phyloP scores from a whole-genome alignment of 2,329 filamentous ascomycete species.

The Hansfordia pulvinata region DNA sequence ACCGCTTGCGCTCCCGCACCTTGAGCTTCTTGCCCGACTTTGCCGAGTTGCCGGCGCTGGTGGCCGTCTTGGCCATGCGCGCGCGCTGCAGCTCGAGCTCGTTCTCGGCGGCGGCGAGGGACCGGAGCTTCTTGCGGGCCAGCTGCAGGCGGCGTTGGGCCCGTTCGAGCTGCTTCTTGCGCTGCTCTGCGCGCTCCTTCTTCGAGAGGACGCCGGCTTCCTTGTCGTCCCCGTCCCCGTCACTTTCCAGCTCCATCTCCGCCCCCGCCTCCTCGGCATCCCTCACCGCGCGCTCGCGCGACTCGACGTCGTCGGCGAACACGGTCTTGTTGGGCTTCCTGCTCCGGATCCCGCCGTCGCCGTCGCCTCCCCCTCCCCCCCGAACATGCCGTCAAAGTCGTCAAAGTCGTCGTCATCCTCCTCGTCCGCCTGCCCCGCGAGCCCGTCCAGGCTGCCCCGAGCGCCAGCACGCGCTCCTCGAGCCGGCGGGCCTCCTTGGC shows the following conservation, averaged over 20 bases:
- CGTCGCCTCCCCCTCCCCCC: too few species aligned
- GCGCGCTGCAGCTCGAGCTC: slow-evolving; percentile 44
- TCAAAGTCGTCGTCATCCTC: slow-evolving; percentile 14
- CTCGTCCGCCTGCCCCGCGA: slow-evolving; percentile 11
- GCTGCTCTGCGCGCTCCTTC: slow-evolving; percentile 21
- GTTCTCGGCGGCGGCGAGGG: slow-evolving; percentile 40
- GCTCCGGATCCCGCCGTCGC: slow-evolving; percentile 7
- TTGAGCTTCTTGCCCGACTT: slow-evolving; percentile 49
- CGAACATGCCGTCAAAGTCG: slow-evolving; percentile 17
- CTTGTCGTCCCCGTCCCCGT: slow-evolving; percentile 21
- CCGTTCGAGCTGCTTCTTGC: slow-evolving; percentile 26
- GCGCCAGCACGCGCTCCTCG: slow-evolving; percentile 37
- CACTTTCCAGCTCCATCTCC: slow-evolving; percentile 7
- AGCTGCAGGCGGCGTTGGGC: slow-evolving; percentile 33
- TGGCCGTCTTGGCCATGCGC: slow-evolving; percentile 52
- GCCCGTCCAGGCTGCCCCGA: slow-evolving; percentile 18
- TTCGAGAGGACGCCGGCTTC: slow-evolving; percentile 14
- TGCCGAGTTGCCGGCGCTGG: slow-evolving; percentile 38
- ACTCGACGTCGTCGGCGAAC: slow-evolving; percentile 28
- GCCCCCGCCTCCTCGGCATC: slow-evolving; percentile 7
- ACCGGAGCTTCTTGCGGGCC: slow-evolving; percentile 39
- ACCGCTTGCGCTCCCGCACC: slow-evolving; percentile 48
- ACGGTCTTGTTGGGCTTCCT: slow-evolving; percentile 32
- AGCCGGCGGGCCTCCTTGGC: slow-evolving; percentile 41
- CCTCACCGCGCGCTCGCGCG: slow-evolving; percentile 16